Conservation (phyloP, 306 rosid genomes). For the Astragalus glycyphyllos region DNA sequence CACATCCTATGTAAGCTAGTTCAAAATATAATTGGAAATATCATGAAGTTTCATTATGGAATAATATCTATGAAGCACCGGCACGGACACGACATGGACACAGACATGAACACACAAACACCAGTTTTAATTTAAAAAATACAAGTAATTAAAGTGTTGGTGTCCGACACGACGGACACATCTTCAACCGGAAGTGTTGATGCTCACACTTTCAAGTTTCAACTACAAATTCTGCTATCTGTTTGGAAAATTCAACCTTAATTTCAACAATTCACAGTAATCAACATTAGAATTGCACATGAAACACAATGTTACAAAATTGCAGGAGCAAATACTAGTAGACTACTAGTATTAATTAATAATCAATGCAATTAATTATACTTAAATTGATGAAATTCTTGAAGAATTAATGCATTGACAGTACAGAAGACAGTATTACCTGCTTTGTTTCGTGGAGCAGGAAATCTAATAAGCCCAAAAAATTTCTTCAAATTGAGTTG, state of each 20-base stretch:
- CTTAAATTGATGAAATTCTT: slow-evolving; percentile 25
- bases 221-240: not conserved
- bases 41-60: too few species aligned
- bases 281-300: slow-evolving; percentile 1
- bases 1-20: slow-evolving; percentile 26
- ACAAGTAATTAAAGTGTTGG: too few species aligned
- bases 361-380: not conserved
- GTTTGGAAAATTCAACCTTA: slow-evolving; percentile 7
- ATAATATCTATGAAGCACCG: too few species aligned
- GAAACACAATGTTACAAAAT: not conserved
- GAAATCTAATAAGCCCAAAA: slow-evolving; percentile 46
- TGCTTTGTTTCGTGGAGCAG: slow-evolving; percentile 55
- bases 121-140: too few species aligned
- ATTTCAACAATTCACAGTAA: slow-evolving; percentile 1
- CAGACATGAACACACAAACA: too few species aligned
- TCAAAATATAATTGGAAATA: not conserved
- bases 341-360: too few species aligned
- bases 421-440: slow-evolving; percentile 43
- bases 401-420: slow-evolving; percentile 19
- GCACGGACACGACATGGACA: too few species aligned
- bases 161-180: too few species aligned
- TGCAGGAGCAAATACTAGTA: too few species aligned
- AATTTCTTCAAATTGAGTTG: slow-evolving; percentile 51
- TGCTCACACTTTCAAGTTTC: not conserved
- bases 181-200: too few species aligned